Conservation (phyloP, 495 filamentous ascomycete genomes). For the Hypoxylon rickii region DNA sequence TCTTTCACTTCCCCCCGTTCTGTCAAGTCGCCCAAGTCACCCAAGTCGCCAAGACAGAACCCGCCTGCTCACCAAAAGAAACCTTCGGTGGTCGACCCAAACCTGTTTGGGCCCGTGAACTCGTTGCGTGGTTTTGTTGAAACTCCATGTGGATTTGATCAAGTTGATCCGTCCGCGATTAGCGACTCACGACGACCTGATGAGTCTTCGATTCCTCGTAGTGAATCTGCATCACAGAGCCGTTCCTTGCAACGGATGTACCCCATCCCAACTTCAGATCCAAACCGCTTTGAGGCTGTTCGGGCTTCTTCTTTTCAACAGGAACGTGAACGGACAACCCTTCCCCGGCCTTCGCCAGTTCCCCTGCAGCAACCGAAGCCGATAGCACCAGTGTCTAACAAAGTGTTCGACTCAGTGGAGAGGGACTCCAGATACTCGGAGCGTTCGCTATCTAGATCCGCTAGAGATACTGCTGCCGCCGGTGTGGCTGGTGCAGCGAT, state of each 20-base stretch:
- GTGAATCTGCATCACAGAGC: slow-evolving; percentile 40
- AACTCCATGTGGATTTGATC: slow-evolving; percentile 56
- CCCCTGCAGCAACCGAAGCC: slow-evolving; percentile 55
- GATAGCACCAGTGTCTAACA: slow-evolving; percentile 46
- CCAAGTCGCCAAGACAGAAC: slow-evolving; percentile 11
- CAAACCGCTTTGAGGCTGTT: slow-evolving; percentile 59
- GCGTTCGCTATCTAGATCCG: slow-evolving; percentile 41
- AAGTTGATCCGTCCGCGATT: slow-evolving; percentile 32
- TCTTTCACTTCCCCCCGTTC: slow-evolving; percentile 24
- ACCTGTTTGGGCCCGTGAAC: slow-evolving; percentile 58
- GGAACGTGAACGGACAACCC: slow-evolving; percentile 29
- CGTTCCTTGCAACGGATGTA: slow-evolving; percentile 35
- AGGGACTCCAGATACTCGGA: slow-evolving; percentile 33
- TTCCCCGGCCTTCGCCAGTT: slow-evolving; percentile 41
- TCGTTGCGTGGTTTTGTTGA: slow-evolving; percentile 55
- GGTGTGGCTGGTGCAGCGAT: slow-evolving; percentile 54
- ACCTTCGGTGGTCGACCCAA: slow-evolving; percentile 56
- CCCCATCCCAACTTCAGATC: slow-evolving; percentile 66
- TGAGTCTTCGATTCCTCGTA: slow-evolving; percentile 25
- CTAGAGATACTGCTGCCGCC: slow-evolving; percentile 53
- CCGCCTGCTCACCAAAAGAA: slow-evolving; percentile 45
- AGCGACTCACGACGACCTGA: slow-evolving; percentile 15
- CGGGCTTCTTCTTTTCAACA: slow-evolving; percentile 54
- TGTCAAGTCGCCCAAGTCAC: slow-evolving; percentile 26
- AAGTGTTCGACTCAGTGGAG: slow-evolving; percentile 46